phyloP scores from a whole-genome alignment of 179 eudicot species.

The Actinidia chinensis region DNA sequence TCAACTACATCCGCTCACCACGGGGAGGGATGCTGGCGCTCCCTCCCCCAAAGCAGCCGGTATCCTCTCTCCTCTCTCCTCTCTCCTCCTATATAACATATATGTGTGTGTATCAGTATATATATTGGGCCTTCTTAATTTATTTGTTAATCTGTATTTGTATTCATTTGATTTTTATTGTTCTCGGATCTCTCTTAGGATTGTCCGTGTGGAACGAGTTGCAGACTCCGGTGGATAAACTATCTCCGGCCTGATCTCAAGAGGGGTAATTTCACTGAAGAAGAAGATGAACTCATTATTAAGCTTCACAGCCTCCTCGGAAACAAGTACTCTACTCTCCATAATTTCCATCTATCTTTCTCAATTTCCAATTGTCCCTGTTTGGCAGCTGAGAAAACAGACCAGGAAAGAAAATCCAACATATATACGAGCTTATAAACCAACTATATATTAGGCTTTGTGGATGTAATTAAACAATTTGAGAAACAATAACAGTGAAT shows the following conservation, averaged over 20 bases:
- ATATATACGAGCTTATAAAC: too few species aligned
- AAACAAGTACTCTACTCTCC: conserved; percentile 43
- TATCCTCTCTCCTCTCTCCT: conserved; percentile 17
- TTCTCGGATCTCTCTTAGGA: conserved; percentile 30
- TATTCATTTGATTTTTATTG: background rate
- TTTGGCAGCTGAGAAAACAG: conserved; percentile 10
- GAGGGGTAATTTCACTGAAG: conserved; percentile 73
- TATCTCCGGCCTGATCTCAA: conserved; percentile 74
- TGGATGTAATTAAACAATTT: background rate
- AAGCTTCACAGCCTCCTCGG: conserved; percentile 72
- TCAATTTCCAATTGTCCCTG: background rate
- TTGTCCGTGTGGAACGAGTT: conserved; percentile 75
- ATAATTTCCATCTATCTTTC: background rate
- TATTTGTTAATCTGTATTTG: background rate
- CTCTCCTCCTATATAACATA: background rate
- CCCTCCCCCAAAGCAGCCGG: conserved; percentile 92
- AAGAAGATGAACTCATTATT: conserved; percentile 73
- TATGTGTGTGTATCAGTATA: background rate
- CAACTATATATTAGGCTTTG: background rate
- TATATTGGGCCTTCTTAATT: background rate
- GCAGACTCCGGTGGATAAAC: conserved; percentile 76
- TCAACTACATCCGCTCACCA: conserved; percentile 57
- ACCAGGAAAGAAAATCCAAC: too few species aligned
- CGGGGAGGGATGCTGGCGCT: conserved; percentile 94
- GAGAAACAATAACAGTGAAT: too few species aligned